Evolutionary conservation across 139 green algal genomes (phyloP).

Genomic region (Axilococcus clingmanii): DNA sequence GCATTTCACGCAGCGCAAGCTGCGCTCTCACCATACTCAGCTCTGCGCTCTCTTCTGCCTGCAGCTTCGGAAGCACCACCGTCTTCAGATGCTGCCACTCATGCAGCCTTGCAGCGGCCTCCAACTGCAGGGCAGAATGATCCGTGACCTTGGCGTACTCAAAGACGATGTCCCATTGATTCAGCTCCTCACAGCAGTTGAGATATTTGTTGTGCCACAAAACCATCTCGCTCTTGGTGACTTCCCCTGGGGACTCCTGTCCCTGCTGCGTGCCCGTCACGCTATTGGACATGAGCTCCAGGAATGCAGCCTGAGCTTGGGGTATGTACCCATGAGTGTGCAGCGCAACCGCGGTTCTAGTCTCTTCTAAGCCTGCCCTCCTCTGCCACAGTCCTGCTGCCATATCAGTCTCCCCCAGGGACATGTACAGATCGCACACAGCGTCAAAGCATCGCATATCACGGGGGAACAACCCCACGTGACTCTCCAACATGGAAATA

Average conservation of each 20-base stretch:
- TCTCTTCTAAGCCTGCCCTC: slow-evolving; percentile 41
- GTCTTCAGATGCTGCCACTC: slow-evolving; percentile 74
- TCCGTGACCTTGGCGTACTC: slow-evolving; percentile 71
- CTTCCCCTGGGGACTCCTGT: no score
- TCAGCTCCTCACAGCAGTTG: slow-evolving; percentile 61
- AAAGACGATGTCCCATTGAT: slow-evolving; percentile 84
- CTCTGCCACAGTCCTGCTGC: slow-evolving; percentile 77
- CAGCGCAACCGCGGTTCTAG: slow-evolving; percentile 51
- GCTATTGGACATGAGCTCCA: slow-evolving; percentile 29
- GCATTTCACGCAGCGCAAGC: slow-evolving; percentile 57
- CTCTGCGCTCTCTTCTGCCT: slow-evolving; percentile 60
- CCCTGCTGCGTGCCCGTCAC: slow-evolving; percentile 13
- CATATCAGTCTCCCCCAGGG: slow-evolving; percentile 82
- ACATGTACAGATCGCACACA: slow-evolving; percentile 74
- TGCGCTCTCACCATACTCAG: slow-evolving; percentile 66
- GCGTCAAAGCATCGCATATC: slow-evolving; percentile 88
- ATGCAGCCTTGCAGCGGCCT: slow-evolving; percentile 66
- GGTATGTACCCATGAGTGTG: slow-evolving; percentile 79
- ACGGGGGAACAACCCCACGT: slow-evolving; percentile 58
- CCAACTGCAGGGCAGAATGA: slow-evolving; percentile 61
- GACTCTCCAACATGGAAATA: slow-evolving; percentile 89
- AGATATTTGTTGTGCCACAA: slow-evolving; percentile 85
- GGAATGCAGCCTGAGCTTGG: slow-evolving; percentile 61
- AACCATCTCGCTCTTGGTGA: slow-evolving; percentile 56
- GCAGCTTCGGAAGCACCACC: slow-evolving; percentile 37